Evolutionary conservation across 495 filamentous ascomycete genomes (phyloP).

Genomic region (Letharia columbiana): DNA sequence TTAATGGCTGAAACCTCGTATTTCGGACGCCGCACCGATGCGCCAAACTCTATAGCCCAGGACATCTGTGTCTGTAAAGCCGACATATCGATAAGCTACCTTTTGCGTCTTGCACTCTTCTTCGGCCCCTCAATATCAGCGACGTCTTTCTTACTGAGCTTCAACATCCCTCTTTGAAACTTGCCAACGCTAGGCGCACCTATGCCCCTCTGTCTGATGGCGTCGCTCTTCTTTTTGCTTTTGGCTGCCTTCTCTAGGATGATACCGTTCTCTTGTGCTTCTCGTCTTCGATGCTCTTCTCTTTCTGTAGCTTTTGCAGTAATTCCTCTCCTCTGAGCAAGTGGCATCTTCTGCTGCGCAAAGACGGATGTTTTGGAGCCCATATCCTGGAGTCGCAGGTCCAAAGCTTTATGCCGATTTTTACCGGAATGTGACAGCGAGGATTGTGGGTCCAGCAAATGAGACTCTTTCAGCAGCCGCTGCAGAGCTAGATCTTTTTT

Average conservation of each 20-base stretch:
- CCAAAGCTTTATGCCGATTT: constrained; percentile 65
- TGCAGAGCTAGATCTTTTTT: constrained; percentile 92
- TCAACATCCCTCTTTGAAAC: constrained; percentile 70
- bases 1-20: background rate
- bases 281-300: constrained; percentile 61
- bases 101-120: constrained; percentile 28
- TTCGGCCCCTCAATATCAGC: constrained; percentile 51
- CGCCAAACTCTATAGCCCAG: background rate
- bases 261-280: constrained; percentile 85
- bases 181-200: constrained; percentile 69
- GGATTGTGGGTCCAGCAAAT: constrained; percentile 64
- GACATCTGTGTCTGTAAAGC: background rate
- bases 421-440: constrained; percentile 56
- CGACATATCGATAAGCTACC: background rate
- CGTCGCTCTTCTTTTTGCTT: constrained; percentile 33
- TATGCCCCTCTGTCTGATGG: constrained; percentile 56
- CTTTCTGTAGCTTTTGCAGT: constrained; percentile 49
- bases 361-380: constrained; percentile 69
- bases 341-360: constrained; percentile 74
- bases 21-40: background rate
- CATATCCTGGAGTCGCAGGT: constrained; percentile 70
- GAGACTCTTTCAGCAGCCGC: constrained; percentile 80
- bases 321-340: constrained; percentile 72
- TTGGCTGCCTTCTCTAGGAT: constrained; percentile 61
- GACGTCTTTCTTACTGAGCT: constrained; percentile 69